Evolutionary conservation across 495 filamentous ascomycete species (phyloP).

Genomic region (Extremus antarcticus): DNA sequence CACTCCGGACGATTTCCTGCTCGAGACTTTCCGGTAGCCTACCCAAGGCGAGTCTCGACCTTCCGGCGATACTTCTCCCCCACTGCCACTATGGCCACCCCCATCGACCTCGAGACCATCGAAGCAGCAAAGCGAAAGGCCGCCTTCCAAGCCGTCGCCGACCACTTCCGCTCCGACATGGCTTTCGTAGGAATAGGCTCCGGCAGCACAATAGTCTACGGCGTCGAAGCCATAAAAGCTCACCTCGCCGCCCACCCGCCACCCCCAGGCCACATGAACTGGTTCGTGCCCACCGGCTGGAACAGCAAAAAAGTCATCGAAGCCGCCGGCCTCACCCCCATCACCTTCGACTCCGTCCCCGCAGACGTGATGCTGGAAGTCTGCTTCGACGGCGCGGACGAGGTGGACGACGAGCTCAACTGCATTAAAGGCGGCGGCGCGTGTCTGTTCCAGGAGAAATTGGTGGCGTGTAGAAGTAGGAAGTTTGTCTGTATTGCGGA

Average conservation of each 20-base stretch:
- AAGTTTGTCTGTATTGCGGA: slow-evolving; percentile 93
- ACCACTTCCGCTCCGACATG: slow-evolving; percentile 64
- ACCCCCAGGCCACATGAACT: slow-evolving; percentile 20
- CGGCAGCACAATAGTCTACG: slow-evolving; percentile 87
- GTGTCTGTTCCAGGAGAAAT: slow-evolving; percentile 95
- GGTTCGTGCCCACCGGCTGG: slow-evolving; percentile 83
- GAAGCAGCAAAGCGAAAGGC: slow-evolving; percentile 79
- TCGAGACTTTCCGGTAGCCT: too few relatives aligned
- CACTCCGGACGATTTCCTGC: too few relatives aligned
- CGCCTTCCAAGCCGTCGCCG: slow-evolving; percentile 69
- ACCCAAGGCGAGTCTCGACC: too few relatives aligned
- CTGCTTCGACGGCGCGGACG: slow-evolving; percentile 90
- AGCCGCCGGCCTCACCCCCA: slow-evolving; percentile 59
- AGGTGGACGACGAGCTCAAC: slow-evolving; percentile 90
- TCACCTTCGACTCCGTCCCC: slow-evolving; percentile 64
- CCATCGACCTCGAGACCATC: slow-evolving; percentile 29
- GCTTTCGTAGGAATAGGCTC: slow-evolving; percentile 84
- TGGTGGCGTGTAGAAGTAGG: slow-evolving; percentile 74
- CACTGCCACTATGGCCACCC: slow-evolving; percentile 2
- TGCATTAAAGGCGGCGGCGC: slow-evolving; percentile 96
- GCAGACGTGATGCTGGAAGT: slow-evolving; percentile 57
- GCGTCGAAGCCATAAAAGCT: slow-evolving; percentile 83
- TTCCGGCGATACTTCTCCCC: too few relatives aligned
- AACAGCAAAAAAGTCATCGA: slow-evolving; percentile 78
- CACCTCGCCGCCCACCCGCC: slow-evolving; percentile 34